Base-by-base conservation (phyloP, 257 asterid genomes). In the Solanum sitiens region DNA sequence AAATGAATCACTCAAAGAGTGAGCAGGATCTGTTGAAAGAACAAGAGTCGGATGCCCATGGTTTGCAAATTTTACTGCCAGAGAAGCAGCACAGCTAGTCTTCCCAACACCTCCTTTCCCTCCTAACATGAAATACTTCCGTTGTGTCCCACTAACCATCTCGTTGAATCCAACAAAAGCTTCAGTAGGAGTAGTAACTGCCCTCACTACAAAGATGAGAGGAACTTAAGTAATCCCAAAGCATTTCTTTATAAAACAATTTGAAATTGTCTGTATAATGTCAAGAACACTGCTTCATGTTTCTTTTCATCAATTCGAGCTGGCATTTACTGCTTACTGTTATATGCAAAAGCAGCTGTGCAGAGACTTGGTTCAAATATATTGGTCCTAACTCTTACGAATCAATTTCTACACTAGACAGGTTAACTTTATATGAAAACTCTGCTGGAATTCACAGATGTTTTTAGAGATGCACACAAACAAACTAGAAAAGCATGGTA, bases 91-190 rank as follows among this genome's bases (percentile, higher is more conserved):
- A 86, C 98, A 95, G 83, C 96, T 95, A 21, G 98, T 94, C 90
- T 94, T 95, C 33, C 98, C 98, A 86, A 95, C 98, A 11, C 98
- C 98, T 84, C 98, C 96, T 91, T 95, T 94, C 88, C 98, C 98
- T 70, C 98, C 98, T 84, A 95, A 63, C 98, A 94, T 91, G 89
- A 90, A 95, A 86, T 92, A 95, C 89, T 93, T 95, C 88, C 98
- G 91, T 72, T 90, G 88, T 7, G 91, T 86, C 85, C 96, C 94
- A 84, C 90, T 88, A 85, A 90, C 90, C 96, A 94, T 93, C 86
- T 91, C 93, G 18, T 90, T 79, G 56, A 94, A 93, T 59, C 94
- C 93, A 71, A 89, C 86, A 65, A 88, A 77, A 33, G 86, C 89
- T 89, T 90, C 91, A 56, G 90, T 13, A 67, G 90, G 83, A 50